Evolutionary conservation across 768 basidiomycete species (phyloP), one percentile per base, ranked within the genome.

Genomic region (Mycena crocata): DNA sequence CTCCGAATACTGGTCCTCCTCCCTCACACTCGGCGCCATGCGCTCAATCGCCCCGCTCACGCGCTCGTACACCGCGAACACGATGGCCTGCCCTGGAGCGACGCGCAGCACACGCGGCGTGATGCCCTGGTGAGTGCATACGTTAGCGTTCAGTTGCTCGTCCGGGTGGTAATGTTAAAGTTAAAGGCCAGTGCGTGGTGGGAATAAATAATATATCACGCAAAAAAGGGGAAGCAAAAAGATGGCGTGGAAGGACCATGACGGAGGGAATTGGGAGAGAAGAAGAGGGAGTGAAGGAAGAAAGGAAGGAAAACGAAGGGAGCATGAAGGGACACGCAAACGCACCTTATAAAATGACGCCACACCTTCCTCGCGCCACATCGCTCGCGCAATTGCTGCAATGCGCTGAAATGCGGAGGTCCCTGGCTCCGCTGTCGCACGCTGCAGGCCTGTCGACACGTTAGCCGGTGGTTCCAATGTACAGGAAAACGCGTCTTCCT

Each of bases 1-100:
- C 76, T 94, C 93, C 58, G 90, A 87, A 77, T 90, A 93, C 49
- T 78, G 76, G 69, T 91, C 87, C 37, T 91, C 91, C 65, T 86
- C 87, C 40, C 81, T 79, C 24, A 82, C 78, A 24, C 82, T 83
- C 48, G 88, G 88, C 63, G 76, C 83, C 57, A 94, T 82, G 59
- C 77, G 82, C 84, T 97, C 96, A 62, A 97, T 91, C 40, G 85
- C 61, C 72, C 75, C 80, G 78, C 92, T 90, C 67, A 98, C 92
- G 54, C 92, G 85, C 81, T 99, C 97, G 74, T 98, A 98, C 30
- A 99, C 97, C 15, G 97, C 94, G 74, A 99, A 99, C 37, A 98
- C 97, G 70, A 99, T 93, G 2, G 96, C 96, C 77, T 95, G 94
- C 1, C 97, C 98, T 10, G 98, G 98, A 2, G 98, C 98, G 48